These are phyloP conservation scores for Aegilops tauschii DNA, from an alignment of 176 grass and related monocot species.

Conservation along the genomic window DNA sequence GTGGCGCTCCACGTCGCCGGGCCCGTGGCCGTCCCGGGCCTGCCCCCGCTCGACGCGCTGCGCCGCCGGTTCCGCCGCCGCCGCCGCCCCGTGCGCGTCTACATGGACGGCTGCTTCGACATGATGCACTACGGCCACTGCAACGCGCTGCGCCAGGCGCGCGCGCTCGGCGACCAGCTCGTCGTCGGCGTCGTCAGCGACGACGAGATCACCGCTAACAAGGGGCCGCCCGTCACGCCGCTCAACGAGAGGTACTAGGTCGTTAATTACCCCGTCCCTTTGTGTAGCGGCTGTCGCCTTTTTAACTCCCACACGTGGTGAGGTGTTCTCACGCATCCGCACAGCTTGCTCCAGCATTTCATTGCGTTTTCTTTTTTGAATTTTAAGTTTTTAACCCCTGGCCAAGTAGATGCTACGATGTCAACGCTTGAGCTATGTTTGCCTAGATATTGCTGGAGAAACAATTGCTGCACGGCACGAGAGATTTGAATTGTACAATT, in stretches of 20 bases:
- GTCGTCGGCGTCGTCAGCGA: conserved; percentile 76
- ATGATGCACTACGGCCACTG: conserved; percentile 99
- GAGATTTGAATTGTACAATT: neutral
- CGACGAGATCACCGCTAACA: conserved; percentile 82
- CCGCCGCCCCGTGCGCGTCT: conserved; percentile 68
- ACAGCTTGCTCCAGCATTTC: neutral
- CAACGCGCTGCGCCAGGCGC: conserved; percentile 80
- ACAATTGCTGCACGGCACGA: neutral
- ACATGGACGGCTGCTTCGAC: conserved; percentile 99
- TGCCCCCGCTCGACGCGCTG: conserved; percentile 15
- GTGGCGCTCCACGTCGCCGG: conserved; percentile 44
- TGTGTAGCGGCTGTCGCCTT: neutral
- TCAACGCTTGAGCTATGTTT: neutral
- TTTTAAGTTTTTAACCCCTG: neutral
- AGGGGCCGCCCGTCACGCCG: conserved; percentile 78
- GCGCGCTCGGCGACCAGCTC: conserved; percentile 69
- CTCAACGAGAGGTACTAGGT: conserved; percentile 57
- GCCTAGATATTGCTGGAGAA: neutral
- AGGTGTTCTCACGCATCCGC: neutral
- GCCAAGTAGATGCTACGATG: neutral
- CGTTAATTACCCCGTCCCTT: neutral
- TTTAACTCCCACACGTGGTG: neutral
- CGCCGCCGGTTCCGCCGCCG: conserved; percentile 27
- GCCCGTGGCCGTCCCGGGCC: neutral
- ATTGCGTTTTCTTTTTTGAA: neutral